phyloP scores from a whole-genome alignment of 2,329 filamentous ascomycete genomes.

The Trichoderma asperellum region DNA sequence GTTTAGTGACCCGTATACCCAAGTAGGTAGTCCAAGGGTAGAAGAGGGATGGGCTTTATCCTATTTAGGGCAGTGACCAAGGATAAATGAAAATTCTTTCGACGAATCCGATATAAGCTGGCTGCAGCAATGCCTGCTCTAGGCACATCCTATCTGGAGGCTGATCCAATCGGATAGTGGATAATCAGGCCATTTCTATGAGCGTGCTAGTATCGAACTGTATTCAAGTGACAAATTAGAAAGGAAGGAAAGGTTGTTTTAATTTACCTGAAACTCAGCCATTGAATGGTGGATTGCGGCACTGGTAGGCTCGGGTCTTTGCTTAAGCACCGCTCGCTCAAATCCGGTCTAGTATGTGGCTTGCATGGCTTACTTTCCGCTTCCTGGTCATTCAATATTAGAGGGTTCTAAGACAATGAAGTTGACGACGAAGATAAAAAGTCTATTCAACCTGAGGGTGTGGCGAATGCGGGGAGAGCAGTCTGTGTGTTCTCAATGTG shows the following conservation, averaged over 20 bases:
- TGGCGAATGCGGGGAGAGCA: slow-evolving; percentile 19
- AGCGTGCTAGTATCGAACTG: slow-evolving; percentile 1
- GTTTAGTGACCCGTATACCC: slow-evolving; percentile 6
- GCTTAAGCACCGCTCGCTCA: slow-evolving; percentile 3
- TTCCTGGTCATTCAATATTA: slow-evolving; percentile 1
- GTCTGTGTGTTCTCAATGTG: slow-evolving; percentile 3
- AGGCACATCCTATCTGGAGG: slow-evolving; percentile 7
- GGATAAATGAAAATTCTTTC: slow-evolving; percentile 18
- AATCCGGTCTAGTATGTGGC: slow-evolving; percentile 20
- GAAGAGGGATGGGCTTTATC: slow-evolving; percentile 5
- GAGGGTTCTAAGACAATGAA: not conserved
- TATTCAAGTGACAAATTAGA: slow-evolving; percentile 23
- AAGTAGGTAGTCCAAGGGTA: slow-evolving; percentile 5
- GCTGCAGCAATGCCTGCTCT: slow-evolving; percentile 21
- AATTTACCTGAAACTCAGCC: slow-evolving; percentile 25
- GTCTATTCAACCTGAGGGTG: slow-evolving; percentile 21
- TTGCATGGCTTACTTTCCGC: slow-evolving; percentile 15
- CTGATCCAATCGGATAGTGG: slow-evolving; percentile 11
- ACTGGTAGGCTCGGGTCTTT: slow-evolving; percentile 18
- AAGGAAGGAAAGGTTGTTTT: not conserved
- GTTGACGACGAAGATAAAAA: slow-evolving; percentile 6
- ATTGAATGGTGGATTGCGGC: slow-evolving; percentile 9
- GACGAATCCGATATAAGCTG: slow-evolving; percentile 14
- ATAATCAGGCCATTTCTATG: slow-evolving; percentile 15
- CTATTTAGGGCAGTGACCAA: slow-evolving; percentile 2